These are phyloP conservation scores for Fusarium fujikuroi DNA, from an alignment of 2,329 filamentous ascomycete species.

Conservation along the genomic window DNA sequence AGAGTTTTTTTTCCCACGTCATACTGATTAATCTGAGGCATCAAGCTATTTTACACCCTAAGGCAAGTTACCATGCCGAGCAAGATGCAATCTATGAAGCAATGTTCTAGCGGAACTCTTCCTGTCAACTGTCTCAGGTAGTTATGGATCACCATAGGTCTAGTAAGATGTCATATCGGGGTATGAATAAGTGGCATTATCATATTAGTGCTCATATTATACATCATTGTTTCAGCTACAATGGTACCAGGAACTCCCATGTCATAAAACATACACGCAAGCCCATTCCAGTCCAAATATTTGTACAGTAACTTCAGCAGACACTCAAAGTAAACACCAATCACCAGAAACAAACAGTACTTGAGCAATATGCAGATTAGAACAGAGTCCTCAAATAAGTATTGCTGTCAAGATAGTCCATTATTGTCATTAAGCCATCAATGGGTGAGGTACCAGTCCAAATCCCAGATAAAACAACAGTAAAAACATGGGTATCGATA, in stretches of 20 bases:
- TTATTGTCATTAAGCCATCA: slow-evolving; percentile 42
- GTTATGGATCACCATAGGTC: background rate
- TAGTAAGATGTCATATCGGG: background rate
- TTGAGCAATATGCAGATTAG: slow-evolving; percentile 18
- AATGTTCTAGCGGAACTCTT: background rate
- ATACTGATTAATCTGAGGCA: background rate
- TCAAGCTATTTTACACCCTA: background rate
- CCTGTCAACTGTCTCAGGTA: background rate
- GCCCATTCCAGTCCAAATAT: background rate
- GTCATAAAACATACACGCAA: background rate
- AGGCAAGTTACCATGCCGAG: background rate
- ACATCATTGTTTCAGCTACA: background rate
- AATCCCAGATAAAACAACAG: slow-evolving; percentile 35
- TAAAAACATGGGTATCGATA: slow-evolving; percentile 47
- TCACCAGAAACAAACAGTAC: background rate
- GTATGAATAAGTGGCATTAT: background rate
- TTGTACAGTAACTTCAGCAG: background rate
- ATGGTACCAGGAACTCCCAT: background rate
- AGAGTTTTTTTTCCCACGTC: background rate
- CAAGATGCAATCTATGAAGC: background rate
- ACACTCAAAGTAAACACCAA: background rate
- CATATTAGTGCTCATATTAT: background rate
- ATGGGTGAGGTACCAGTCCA: slow-evolving; percentile 28
- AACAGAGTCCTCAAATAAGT: slow-evolving; percentile 11
- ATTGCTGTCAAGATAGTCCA: slow-evolving; percentile 34